Conservation (phyloP, 169 alveolate species). For the Eimeria maxima region DNA sequence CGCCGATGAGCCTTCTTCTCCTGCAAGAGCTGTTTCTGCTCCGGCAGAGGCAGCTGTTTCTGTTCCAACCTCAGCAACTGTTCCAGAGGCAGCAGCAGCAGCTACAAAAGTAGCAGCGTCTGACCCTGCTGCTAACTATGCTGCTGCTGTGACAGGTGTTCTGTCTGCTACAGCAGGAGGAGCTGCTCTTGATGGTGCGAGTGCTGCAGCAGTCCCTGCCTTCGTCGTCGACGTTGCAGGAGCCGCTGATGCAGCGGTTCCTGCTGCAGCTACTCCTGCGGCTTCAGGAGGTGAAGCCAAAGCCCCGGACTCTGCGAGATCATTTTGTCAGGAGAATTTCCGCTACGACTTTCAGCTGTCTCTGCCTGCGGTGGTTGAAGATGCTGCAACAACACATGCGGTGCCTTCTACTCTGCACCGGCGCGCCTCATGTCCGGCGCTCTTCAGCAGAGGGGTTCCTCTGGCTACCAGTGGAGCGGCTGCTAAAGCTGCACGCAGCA, state of each 20-base stretch:
- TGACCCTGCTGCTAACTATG: neutral
- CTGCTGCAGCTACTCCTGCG: neutral
- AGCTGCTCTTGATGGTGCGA: neutral
- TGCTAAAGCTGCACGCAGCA: neutral
- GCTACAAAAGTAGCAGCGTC: constrained; percentile 8
- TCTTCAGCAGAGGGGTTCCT: neutral
- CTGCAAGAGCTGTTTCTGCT: neutral
- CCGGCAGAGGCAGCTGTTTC: neutral
- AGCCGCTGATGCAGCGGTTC: neutral
- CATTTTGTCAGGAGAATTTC: neutral
- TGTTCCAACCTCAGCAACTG: neutral
- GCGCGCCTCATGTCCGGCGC: neutral
- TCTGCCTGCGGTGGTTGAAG: neutral
- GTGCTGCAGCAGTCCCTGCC: constrained; percentile 9
- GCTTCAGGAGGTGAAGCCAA: neutral
- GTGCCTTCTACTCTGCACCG: neutral
- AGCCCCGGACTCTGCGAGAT: neutral
- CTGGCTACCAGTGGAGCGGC: neutral
- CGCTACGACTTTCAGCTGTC: neutral
- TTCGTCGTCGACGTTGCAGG: neutral
- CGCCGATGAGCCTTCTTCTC: neutral
- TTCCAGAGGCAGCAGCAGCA: constrained; percentile 33
- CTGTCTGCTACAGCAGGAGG: neutral
- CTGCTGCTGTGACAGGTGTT: neutral
- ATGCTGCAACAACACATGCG: neutral